Evolutionary conservation across 139 green algal genomes (phyloP), one percentile per base, ranked within the genome.

Genomic region (Asterochloris sp.): DNA sequence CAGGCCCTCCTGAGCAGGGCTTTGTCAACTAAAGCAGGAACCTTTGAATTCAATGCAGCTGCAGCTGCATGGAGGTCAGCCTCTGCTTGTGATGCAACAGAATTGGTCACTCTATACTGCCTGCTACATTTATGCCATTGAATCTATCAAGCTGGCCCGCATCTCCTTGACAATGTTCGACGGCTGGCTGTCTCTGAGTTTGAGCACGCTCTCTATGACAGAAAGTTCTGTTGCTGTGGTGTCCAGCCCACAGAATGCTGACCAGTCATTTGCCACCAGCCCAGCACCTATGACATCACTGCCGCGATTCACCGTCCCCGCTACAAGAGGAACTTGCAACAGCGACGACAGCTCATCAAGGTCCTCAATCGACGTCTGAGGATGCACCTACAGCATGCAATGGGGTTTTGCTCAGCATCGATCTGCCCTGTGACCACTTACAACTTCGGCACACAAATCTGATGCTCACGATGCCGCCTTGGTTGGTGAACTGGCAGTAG

Each of bases 321-420:
- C 97, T 13, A 99, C 97, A 62, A 99, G 86, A 15, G 97, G 97
- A 28, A 99, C 93, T 88, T 99, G 94, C 71, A 98, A 86, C 76
- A 99, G 86, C 2, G 89, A 96, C 47, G 94, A 97, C 27, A 99
- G 92, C 91, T 99, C 97, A 83, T 99, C 97, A 73, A 99, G 87
- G 82, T 99, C 97, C 84, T 99, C 95, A 12, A 99, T 89, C n/a
- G 87, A 98, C 16, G 96, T 98, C 73, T 98, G 93, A 4, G 94
- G 96, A 82, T 97, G 94, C 62, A 98, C 94, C 80, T 92, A 78
- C 62, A 79, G 12, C 61, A 69, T 29, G 69, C 69, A 62, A 28
- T 4, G 61, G n/a, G n/a, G 69, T 6, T 54, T 6, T 76, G 2
- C 38, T 54, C 38, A 54, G 38, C 38, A 54, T 54, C 6, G 38